A percentile compares a stretch with the other conserved stretches of the same genome.
phyloP scores from a whole-genome alignment of 768 basidiomycete genomes.

The Pleurotus pulmonarius region DNA sequence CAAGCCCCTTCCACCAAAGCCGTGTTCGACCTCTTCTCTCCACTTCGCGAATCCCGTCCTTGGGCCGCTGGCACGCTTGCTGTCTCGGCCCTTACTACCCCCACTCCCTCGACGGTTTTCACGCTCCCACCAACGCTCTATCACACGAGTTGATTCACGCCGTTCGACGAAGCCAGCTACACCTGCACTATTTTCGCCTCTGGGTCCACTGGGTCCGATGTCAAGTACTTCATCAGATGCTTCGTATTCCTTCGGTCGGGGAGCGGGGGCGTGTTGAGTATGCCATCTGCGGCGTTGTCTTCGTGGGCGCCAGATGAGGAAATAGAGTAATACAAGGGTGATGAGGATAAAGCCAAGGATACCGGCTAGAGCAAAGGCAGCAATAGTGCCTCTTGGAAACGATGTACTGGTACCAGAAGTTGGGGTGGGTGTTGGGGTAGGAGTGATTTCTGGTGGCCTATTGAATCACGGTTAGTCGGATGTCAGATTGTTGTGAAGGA shows the following conservation, averaged over 20 bases:
- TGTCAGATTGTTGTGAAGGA: neutral
- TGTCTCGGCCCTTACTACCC: constrained; percentile 2
- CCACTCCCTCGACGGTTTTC: constrained; percentile 9
- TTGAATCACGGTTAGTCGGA: neutral
- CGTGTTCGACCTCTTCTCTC: constrained; percentile 36
- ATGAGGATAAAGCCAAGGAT: constrained; percentile 47
- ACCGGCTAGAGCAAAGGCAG: constrained; percentile 58
- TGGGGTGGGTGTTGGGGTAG: constrained; percentile 11
- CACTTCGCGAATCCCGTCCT: constrained; percentile 38
- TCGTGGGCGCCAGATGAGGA: constrained; percentile 46
- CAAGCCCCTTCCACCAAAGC: constrained; percentile 13
- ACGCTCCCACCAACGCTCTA: constrained; percentile 4
- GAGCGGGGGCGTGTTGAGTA: neutral
- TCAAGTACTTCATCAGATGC: constrained; percentile 8
- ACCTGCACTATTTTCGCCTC: constrained; percentile 3
- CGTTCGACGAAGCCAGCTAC: constrained; percentile 3
- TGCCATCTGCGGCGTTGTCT: constrained; percentile 21
- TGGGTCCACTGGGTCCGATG: constrained; percentile 10
- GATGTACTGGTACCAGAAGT: constrained; percentile 17
- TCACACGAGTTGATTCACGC: neutral
- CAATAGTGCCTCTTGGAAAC: constrained; percentile 55
- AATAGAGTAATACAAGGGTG: constrained; percentile 35
- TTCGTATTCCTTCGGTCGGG: neutral
- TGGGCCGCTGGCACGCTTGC: constrained; percentile 16
- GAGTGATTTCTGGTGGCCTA: constrained; percentile 1